Evolutionary conservation across 2,329 filamentous ascomycete species (phyloP).

Genomic region (Aotearoamyces nothofagi): DNA sequence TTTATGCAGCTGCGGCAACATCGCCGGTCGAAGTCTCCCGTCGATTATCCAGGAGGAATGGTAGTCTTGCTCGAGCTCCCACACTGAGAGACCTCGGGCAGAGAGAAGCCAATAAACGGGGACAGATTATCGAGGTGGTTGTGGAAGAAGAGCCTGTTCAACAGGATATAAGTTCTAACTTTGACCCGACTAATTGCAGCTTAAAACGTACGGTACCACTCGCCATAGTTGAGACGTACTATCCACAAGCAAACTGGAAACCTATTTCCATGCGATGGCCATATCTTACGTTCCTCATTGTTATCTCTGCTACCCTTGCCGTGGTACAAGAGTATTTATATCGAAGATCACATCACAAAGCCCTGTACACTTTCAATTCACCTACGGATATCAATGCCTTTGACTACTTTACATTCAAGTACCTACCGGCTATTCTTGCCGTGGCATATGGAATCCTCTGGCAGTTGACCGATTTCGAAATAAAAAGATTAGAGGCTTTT

Average conservation of each 20-base stretch:
- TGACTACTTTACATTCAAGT: constrained; percentile 47
- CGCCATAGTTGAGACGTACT: constrained; percentile 34
- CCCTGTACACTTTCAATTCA: constrained; percentile 27
- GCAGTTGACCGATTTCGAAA: constrained; percentile 51
- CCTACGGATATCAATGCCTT: constrained; percentile 33
- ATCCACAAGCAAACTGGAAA: constrained; percentile 51
- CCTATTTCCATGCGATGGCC: constrained; percentile 49
- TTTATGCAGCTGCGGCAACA: constrained; percentile 22
- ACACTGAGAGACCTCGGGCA: constrained; percentile 36
- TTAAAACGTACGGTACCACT: constrained; percentile 13
- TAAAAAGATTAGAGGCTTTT: constrained; percentile 50
- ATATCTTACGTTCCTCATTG: constrained; percentile 37
- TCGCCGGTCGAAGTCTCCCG: constrained; percentile 6
- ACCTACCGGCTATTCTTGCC: constrained; percentile 43
- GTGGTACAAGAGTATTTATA: constrained; percentile 38
- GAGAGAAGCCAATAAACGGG: constrained; percentile 41
- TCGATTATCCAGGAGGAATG: constrained; percentile 10
- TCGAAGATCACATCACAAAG: constrained; percentile 27
- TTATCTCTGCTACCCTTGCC: constrained; percentile 36
- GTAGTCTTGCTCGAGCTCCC: constrained; percentile 17
- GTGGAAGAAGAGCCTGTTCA: constrained; percentile 25
- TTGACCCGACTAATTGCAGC: too few relatives aligned
- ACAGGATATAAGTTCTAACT: too few relatives aligned
- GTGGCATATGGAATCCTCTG: constrained; percentile 49
- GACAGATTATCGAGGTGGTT: constrained; percentile 43